Base-by-base conservation (phyloP, 1,139 yeast species). In the Maudiozyma humilis region DNA sequence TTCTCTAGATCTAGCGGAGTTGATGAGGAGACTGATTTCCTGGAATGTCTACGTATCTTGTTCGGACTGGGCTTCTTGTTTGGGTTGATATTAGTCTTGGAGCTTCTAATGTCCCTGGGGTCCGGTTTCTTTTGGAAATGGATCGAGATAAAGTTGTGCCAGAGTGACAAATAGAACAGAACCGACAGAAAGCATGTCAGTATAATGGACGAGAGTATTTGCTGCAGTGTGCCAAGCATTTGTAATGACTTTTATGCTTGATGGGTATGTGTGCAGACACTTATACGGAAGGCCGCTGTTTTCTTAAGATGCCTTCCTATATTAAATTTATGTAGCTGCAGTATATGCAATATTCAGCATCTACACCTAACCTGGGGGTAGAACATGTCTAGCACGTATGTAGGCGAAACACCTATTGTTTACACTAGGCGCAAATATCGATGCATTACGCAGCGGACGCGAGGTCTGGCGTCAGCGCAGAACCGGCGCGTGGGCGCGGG, bases 41-140 rank as follows among this genome's bases (percentile, higher is more conserved):
- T 35, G 7, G 49, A 47, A 31, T 47, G 40, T 16, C 49, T 37
- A 16, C 48, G 47, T 5, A 43, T 42, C 33, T 44, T 49, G 23
- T 42, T 45, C 14, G 40, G 41, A 32, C 43, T 37, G 12, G 48
- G 43, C n/a, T 38, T 43, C 27, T 41, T 44, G 29, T 36, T 41
- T 13, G 52, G 55, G 16, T 44, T 46, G 3, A 57, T 54, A 3
- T 43, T 50, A 0, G 59, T 52, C 19, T 47, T 46, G 0, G 63
- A 52, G 23, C 53, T 47, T 40, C 63, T 51, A 1, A 56, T 50
- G 44, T 59, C 63, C 47, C 63, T 51, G 36, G 57, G 59, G 46
- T 57, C 62, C 18, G 50, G 51, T 30, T 45, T 52, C 36, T 47
- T 50, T 14, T 42, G 43, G 32, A 57, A 46, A 45, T 56, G 62